These are phyloP conservation scores for Raphanus raphanistrum DNA, from an alignment of 345 rosid species.

Conservation along the genomic window DNA sequence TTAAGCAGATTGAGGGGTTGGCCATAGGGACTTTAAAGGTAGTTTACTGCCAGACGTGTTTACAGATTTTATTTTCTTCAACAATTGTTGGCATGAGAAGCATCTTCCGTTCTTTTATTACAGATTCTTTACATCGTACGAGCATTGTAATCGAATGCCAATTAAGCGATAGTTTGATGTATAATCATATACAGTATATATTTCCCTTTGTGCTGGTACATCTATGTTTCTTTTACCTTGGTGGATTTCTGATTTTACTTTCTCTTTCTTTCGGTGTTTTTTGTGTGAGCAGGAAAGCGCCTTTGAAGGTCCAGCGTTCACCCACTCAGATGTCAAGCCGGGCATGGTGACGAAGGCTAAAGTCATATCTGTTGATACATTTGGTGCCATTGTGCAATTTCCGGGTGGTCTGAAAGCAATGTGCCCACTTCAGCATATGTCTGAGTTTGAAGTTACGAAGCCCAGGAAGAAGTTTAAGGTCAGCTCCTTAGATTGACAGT, in stretches of 20 bases:
- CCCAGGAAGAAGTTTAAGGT: conserved; percentile 93
- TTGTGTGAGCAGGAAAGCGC: conserved; percentile 73
- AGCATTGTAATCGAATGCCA: conserved; percentile 13
- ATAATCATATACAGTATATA: not conserved
- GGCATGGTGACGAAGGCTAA: conserved; percentile 91
- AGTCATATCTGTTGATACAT: conserved; percentile 68
- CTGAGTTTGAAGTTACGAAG: conserved; percentile 88
- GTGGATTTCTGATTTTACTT: not conserved
- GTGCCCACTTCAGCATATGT: conserved; percentile 94
- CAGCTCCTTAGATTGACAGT: conserved; percentile 15
- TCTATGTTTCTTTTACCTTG: not conserved
- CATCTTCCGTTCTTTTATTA: not conserved
- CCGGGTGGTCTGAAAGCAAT: conserved; percentile 96
- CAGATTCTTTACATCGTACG: not conserved
- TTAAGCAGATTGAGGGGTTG: conserved; percentile 89
- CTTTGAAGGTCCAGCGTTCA: conserved; percentile 85
- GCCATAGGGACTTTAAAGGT: conserved; percentile 92
- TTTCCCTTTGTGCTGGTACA: conserved; percentile 9
- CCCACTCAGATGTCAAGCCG: conserved; percentile 95
- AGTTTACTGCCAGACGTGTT: conserved; percentile 16
- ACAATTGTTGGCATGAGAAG: conserved; percentile 1
- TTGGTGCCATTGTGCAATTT: conserved; percentile 95
- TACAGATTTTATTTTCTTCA: conserved; percentile 5
- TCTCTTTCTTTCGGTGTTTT: conserved; percentile 7
- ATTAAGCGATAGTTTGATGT: conserved; percentile 10